A percentile compares a stretch with the other conserved stretches of the same genome.
Evolutionary conservation across 108 stramenopile genomes (phyloP).

Genomic region (Fragilaria crotonensis): DNA sequence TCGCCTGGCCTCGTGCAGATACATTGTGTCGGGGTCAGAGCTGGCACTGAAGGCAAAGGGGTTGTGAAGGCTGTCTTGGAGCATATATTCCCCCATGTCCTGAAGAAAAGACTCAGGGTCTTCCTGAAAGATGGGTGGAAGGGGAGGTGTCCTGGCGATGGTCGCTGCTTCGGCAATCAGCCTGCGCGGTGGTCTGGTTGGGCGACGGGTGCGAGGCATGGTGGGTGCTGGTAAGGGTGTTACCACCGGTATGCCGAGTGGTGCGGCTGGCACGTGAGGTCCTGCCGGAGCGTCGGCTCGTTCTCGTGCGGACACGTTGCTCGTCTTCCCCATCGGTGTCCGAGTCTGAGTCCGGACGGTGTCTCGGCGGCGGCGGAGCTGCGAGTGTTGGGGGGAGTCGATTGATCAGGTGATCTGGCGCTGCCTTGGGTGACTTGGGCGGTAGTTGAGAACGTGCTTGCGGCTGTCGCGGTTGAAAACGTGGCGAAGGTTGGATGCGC

Average conservation of each 20-base stretch:
- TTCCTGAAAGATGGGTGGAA: background rate
- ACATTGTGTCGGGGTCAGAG: slow-evolving; percentile 19
- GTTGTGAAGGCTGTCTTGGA: slow-evolving; percentile 1
- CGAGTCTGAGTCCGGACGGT: too few relatives aligned
- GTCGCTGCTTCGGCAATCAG: background rate
- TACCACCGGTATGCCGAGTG: background rate
- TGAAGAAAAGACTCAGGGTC: background rate
- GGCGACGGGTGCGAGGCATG: background rate
- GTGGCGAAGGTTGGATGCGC: too few relatives aligned
- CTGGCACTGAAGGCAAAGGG: background rate
- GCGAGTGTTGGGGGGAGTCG: too few relatives aligned
- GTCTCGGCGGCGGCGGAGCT: too few relatives aligned
- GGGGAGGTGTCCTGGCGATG: background rate
- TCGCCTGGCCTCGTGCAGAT: slow-evolving; percentile 19
- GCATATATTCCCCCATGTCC: background rate
- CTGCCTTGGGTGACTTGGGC: too few relatives aligned
- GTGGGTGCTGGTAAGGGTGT: background rate
- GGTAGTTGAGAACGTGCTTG: too few relatives aligned
- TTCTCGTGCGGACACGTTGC: too few relatives aligned
- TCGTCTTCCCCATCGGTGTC: too few relatives aligned
- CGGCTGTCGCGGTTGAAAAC: too few relatives aligned
- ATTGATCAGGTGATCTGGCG: too few relatives aligned
- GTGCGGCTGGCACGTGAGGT: too few relatives aligned
- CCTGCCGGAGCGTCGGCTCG: too few relatives aligned
- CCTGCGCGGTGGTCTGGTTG: background rate